Percentiles rank a stretch among this genome's conserved stretches.
Conservation (phyloP, 495 filamentous ascomycete species). For the Daldinia bambusicola region DNA sequence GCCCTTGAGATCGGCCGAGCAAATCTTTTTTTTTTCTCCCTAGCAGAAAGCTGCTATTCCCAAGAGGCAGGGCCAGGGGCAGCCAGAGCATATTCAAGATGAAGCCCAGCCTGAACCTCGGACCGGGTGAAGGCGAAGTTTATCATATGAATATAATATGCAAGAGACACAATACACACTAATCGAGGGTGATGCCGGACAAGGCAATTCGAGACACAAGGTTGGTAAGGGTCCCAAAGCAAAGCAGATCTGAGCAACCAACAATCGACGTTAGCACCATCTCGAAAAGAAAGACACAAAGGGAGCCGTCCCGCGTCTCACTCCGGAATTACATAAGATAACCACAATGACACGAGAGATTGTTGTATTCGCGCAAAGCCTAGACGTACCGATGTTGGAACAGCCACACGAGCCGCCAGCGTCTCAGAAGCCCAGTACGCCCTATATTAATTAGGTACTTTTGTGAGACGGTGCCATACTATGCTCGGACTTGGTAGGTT, state of each 20-base stretch:
- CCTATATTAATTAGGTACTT: slow-evolving; percentile 45
- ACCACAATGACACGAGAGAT: slow-evolving; percentile 18
- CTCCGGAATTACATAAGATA: slow-evolving; percentile 42
- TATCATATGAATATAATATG: neutral
- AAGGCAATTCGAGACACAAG: slow-evolving; percentile 22
- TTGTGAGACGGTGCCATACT: slow-evolving; percentile 46
- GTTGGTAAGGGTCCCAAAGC: slow-evolving; percentile 6
- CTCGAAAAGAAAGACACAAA: slow-evolving; percentile 32
- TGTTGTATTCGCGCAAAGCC: slow-evolving; percentile 40
- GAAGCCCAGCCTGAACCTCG: slow-evolving; percentile 2
- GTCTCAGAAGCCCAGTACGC: slow-evolving; percentile 40
- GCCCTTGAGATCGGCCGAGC: slow-evolving; percentile 37
- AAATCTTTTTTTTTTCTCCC: slow-evolving; percentile 18
- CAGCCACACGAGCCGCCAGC: slow-evolving; percentile 45
- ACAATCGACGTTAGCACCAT: slow-evolving; percentile 27
- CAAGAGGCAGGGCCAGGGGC: slow-evolving; percentile 3
- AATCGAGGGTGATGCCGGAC: neutral
- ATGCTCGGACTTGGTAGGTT: slow-evolving; percentile 36
- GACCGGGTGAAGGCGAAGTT: neutral
- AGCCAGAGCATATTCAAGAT: neutral
- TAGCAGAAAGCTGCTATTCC: slow-evolving; percentile 8
- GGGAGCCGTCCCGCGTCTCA: slow-evolving; percentile 26
- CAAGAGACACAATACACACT: neutral
- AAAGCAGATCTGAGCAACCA: slow-evolving; percentile 25
- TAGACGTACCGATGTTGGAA: slow-evolving; percentile 31